Conservation (phyloP, 495 filamentous ascomycete species). For the Penicillium odoratum region DNA sequence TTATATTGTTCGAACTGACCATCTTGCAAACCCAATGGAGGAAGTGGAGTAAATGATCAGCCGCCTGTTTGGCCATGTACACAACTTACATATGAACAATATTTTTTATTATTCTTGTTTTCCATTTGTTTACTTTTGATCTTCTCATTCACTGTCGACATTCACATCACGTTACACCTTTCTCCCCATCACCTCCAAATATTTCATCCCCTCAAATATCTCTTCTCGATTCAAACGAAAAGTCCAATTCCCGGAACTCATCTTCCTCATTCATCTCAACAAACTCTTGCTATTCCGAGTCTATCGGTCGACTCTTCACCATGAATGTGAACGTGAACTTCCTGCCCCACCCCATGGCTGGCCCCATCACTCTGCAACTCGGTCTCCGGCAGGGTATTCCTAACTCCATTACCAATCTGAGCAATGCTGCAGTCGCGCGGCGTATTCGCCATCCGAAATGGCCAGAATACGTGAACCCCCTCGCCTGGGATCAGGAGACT, state of each 20-base stretch:
- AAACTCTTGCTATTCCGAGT: no score
- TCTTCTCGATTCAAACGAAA: neutral
- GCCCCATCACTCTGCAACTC: neutral
- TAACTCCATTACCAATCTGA: neutral
- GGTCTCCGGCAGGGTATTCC: neutral
- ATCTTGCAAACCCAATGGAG: slow-evolving; percentile 33
- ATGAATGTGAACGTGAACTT: no score
- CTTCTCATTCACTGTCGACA: neutral
- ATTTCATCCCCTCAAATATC: neutral
- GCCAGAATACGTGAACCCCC: neutral
- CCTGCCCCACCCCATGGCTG: neutral
- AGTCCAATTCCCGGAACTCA: no score
- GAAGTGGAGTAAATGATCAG: slow-evolving; percentile 27
- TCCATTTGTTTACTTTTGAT: neutral
- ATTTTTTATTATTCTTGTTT: neutral
- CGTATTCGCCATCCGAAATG: neutral
- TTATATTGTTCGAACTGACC: slow-evolving; percentile 46
- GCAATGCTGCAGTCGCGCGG: neutral
- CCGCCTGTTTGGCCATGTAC: slow-evolving; percentile 4
- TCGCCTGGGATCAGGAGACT: neutral
- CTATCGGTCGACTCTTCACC: no score
- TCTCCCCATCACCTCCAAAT: neutral
- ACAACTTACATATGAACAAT: slow-evolving; percentile 4
- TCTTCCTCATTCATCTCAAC: no score
- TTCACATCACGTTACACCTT: neutral